Percentiles rank a stretch among this genome's conserved stretches.
These are phyloP conservation scores for Botrytis pseudocinerea DNA, from an alignment of 2,329 filamentous ascomycete species.

Conservation along the genomic window DNA sequence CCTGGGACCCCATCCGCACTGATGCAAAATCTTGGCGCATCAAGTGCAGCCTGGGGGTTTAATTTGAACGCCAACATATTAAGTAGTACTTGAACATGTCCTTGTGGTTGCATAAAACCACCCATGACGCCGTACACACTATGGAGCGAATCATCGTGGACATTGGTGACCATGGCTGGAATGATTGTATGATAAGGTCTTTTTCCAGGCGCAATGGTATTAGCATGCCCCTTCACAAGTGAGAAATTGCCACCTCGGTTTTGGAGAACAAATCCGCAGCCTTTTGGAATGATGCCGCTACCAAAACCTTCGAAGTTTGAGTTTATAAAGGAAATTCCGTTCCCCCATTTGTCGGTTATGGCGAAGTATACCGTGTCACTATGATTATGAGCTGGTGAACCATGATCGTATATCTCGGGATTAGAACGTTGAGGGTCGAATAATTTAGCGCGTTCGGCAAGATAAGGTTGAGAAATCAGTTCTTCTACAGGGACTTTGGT, in stretches of 20 bases:
- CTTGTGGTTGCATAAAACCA: constrained; percentile 97
- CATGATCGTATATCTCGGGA: constrained; percentile 60
- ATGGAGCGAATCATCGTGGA: constrained; percentile 71
- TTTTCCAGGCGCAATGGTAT: constrained; percentile 77
- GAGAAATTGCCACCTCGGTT: constrained; percentile 90
- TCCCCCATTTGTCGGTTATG: constrained; percentile 77
- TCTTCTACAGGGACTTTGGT: constrained; percentile 67
- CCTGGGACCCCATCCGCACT: constrained; percentile 67
- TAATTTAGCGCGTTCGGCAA: constrained; percentile 65
- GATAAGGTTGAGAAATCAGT: constrained; percentile 72
- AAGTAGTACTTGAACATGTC: constrained; percentile 88
- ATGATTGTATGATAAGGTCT: constrained; percentile 98
- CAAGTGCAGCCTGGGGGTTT: constrained; percentile 83
- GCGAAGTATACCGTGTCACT: constrained; percentile 96
- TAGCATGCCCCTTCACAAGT: constrained; percentile 71
- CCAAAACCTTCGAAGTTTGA: constrained; percentile 91
- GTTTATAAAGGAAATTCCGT: constrained; percentile 96
- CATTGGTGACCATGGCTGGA: constrained; percentile 82
- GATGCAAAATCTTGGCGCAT: constrained; percentile 89
- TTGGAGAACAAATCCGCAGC: constrained; percentile 90
- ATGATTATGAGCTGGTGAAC: constrained; percentile 80
- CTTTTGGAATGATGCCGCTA: constrained; percentile 78
- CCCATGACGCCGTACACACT: constrained; percentile 96
- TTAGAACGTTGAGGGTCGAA: constrained; percentile 63
- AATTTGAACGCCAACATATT: constrained; percentile 83